A percentile compares a stretch with the other conserved stretches of the same genome.
Conservation (phyloP, 139 green algal species). For the Chlorella sp. region DNA sequence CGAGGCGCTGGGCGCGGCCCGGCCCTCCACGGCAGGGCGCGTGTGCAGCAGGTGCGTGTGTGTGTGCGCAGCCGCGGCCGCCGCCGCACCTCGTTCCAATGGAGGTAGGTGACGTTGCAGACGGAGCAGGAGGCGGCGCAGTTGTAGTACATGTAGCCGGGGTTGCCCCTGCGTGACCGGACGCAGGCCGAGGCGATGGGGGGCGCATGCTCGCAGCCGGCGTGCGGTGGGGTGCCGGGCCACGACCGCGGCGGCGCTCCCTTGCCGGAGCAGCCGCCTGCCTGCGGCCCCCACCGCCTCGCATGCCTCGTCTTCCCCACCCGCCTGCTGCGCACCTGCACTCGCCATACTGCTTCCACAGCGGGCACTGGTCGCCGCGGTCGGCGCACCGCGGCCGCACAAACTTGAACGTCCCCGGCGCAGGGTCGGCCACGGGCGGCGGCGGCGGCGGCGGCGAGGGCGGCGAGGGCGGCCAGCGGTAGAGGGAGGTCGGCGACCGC, state of each 20-base stretch:
- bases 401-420: neutral
- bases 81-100: conserved; percentile 3
- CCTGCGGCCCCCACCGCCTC: too few relatives aligned
- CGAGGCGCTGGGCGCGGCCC: neutral
- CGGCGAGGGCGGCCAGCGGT: neutral
- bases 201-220: neutral
- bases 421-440: neutral
- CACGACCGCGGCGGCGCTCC: too few relatives aligned
- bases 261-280: too few relatives aligned
- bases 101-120: conserved; percentile 28
- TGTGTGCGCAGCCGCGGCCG: too few relatives aligned
- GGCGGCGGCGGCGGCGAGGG: neutral
- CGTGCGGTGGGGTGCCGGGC: too few relatives aligned
- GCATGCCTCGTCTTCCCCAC: too few relatives aligned
- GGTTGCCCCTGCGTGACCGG: too few relatives aligned
- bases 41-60: neutral
- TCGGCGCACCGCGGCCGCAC: conserved; percentile 6
- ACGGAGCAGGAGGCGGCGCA: conserved; percentile 45
- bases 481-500: neutral
- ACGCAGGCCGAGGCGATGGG: neutral
- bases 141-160: conserved; percentile 48
- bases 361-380: conserved; percentile 20
- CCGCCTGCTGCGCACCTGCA: too few relatives aligned
- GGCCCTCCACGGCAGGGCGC: neutral
- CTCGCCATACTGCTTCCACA: conserved; percentile 39